phyloP scores from a whole-genome alignment of 225 moss, liverwort and hornwort species.

The Asterella californica region DNA sequence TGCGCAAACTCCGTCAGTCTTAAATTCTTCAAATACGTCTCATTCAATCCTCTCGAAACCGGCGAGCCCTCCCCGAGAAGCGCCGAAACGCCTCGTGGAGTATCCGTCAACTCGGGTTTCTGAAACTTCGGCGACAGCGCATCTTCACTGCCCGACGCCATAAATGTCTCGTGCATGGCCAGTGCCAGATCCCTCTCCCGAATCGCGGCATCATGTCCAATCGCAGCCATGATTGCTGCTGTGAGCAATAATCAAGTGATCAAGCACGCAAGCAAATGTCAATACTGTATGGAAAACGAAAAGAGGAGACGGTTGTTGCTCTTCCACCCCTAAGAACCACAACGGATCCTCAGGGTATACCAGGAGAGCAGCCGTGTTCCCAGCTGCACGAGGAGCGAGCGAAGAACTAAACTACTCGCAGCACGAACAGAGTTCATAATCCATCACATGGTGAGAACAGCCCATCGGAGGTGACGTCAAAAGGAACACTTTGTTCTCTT shows the following conservation, averaged over 20 bases:
- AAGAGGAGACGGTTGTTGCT: not conserved
- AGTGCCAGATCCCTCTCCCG: conserved; percentile 41
- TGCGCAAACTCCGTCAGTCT: conserved; percentile 54
- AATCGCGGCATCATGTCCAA: conserved; percentile 18
- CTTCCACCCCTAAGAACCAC: not conserved
- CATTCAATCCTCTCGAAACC: conserved; percentile 11
- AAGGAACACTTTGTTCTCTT: not conserved
- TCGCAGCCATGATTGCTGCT: not conserved
- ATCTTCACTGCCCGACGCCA: conserved; percentile 44
- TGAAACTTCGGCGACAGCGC: conserved; percentile 34
- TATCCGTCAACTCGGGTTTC: not conserved
- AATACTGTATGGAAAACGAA: not conserved
- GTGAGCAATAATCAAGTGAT: not conserved
- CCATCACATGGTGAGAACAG: not conserved
- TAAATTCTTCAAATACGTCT: conserved; percentile 32
- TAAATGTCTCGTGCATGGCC: conserved; percentile 48
- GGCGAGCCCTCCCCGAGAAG: not conserved
- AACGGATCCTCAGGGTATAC: not conserved
- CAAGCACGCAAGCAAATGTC: not conserved
- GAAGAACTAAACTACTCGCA: not conserved
- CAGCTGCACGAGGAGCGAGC: not conserved
- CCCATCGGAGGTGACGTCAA: not conserved
- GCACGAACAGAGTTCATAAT: not conserved
- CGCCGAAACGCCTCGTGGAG: not conserved
- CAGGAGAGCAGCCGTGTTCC: not conserved